Conservation (phyloP, 805 yeast genomes). For the Saccharomycopsis sp. region DNA sequence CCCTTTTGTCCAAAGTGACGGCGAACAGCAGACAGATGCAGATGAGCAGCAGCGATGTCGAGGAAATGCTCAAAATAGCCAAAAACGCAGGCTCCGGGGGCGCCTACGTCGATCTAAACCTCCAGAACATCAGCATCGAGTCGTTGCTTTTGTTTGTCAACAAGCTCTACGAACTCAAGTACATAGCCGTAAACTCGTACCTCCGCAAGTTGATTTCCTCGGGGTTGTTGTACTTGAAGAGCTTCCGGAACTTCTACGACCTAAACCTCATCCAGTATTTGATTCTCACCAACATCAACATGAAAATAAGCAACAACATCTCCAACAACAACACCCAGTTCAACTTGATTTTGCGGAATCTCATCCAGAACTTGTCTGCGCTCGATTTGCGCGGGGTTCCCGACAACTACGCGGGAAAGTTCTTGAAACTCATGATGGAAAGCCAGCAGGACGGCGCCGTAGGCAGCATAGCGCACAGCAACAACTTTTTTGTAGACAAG, state of each 20-base stretch:
- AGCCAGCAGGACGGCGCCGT: not conserved
- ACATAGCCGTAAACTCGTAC: conserved; percentile 58
- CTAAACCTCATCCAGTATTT: conserved; percentile 22
- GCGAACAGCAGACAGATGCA: conserved; percentile 8
- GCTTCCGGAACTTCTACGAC: conserved; percentile 31
- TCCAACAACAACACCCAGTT: conserved; percentile 41
- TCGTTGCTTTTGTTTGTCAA: conserved; percentile 46
- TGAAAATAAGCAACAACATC: conserved; percentile 9
- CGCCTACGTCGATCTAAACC: conserved; percentile 7
- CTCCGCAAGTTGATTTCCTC: conserved; percentile 77
- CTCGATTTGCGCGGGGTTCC: not conserved
- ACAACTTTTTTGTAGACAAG: not conserved
- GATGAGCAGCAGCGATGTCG: not conserved
- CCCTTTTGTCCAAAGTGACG: conserved; percentile 15
- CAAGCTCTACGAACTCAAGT: conserved; percentile 38
- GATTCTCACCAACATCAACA: conserved; percentile 12
- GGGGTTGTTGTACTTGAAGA: conserved; percentile 64
- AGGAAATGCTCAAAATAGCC: not conserved
- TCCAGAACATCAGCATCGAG: conserved; percentile 18
- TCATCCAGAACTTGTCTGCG: conserved; percentile 23
- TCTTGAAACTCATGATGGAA: not conserved
- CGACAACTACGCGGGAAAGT: not conserved
- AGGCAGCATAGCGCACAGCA: not conserved
- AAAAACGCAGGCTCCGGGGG: not conserved
- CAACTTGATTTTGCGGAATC: conserved; percentile 46